Base-by-base conservation (phyloP, 139 green algal species). In the Tetradesmus lagerheimii region DNA sequence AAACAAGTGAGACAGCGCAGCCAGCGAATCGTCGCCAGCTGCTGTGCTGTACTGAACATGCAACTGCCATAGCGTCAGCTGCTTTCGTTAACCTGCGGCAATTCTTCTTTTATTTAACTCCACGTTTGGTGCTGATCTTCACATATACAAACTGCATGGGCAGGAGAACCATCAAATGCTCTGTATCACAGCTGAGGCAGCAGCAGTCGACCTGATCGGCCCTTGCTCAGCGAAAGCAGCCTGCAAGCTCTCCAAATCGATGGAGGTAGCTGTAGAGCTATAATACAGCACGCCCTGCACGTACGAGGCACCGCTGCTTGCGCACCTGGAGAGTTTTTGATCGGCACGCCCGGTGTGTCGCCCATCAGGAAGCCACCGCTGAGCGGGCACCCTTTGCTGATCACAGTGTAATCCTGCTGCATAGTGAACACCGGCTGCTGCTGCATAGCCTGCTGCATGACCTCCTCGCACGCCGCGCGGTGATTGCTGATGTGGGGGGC, bases 391-490 rank as follows among this genome's bases (percentile, higher is more conserved):
- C 35, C 82, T 20, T 79, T 37, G 34, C 82, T 53, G 3, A 35
- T 37, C 12, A 88, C 2, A 23, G 92, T 95, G 85, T 96, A 98
- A 79, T 97, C 95, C 88, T 97, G 95, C 93, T 97, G 93, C 27
- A 94, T 93, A 0, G 91, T 90, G 80, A 97, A 97, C 41, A 93
- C 90, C 25, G 92, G 92, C 43, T 92, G 64, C 31, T 53, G 62
- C 25, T 38, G 38, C 18, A 86, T 77, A 0, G 94, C 92, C 1
- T 76, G 39, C 64, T 80, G 37, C 82, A 94, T 90, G 2, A 93
- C 93, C 12, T 79, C 83, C 25, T 92, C 92, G 31, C 90, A 94
- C 0, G 90, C 80, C 1, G 87, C 87, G 18, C 95, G 90, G 79
- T 92, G 95, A 91, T 97, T 97, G 86, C 79, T 94, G 9, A 92